Percentiles rank a stretch among this genome's conserved stretches.
Evolutionary conservation across 2,329 filamentous ascomycete genomes (phyloP).

Genomic region (Colletotrichum sp.): DNA sequence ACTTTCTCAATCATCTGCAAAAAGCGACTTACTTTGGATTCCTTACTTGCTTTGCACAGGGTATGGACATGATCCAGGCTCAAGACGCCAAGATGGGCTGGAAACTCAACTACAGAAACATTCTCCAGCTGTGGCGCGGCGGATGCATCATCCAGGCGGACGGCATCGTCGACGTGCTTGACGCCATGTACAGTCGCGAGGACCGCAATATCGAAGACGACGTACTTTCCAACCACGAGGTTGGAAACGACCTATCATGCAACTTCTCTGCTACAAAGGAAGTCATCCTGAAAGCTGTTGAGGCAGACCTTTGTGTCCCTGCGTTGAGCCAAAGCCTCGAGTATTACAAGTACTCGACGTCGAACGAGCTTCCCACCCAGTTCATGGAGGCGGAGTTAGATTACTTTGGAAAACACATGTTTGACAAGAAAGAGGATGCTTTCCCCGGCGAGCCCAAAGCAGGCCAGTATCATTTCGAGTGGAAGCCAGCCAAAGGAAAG

Average conservation of each 20-base stretch:
- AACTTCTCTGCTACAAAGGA: constrained; percentile 58
- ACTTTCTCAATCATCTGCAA: constrained; percentile 63
- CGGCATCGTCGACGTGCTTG: constrained; percentile 65
- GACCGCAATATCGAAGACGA: constrained; percentile 49
- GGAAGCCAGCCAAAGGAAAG: constrained; percentile 46
- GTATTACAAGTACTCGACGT: constrained; percentile 68
- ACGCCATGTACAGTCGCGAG: constrained; percentile 43
- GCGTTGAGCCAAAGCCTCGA: constrained; percentile 67
- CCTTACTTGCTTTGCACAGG: constrained; percentile 68
- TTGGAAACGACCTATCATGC: constrained; percentile 58
- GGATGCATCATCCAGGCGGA: constrained; percentile 77
- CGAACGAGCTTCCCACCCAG: constrained; percentile 65
- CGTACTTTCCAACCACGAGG: constrained; percentile 32
- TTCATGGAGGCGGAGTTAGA: constrained; percentile 77
- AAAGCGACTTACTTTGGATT: constrained; percentile 66
- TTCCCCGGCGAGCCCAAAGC: constrained; percentile 40
- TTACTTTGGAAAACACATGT: constrained; percentile 73
- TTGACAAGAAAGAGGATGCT: constrained; percentile 60
- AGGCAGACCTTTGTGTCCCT: constrained; percentile 65
- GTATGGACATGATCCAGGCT: constrained; percentile 66
- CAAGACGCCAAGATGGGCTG: constrained; percentile 64
- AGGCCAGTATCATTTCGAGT: constrained; percentile 69
- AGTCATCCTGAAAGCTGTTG: constrained; percentile 57
- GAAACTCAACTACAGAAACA: constrained; percentile 56
- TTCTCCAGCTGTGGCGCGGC: constrained; percentile 69